phyloP scores from a whole-genome alignment of 768 basidiomycete genomes.

The Mycena latifolia region DNA sequence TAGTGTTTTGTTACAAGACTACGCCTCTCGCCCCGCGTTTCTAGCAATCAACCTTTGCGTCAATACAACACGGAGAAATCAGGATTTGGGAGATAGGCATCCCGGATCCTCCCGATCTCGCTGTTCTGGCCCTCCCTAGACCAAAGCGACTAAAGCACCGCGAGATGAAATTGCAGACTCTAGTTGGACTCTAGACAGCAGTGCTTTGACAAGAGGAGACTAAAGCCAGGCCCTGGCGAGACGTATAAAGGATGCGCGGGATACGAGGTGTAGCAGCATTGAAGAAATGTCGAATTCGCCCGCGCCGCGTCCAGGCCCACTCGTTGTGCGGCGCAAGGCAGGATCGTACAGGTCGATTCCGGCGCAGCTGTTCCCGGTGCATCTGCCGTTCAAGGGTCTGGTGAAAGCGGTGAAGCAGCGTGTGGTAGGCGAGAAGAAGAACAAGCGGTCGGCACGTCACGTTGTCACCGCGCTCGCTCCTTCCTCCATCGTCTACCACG shows the following conservation, averaged over 20 bases:
- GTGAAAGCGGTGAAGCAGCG: conserved; percentile 41
- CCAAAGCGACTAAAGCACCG: conserved; percentile 16
- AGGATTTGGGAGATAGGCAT: too few relatives aligned
- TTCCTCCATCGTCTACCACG: conserved; percentile 12
- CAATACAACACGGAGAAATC: too few relatives aligned
- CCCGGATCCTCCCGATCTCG: too few relatives aligned
- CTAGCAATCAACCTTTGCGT: too few relatives aligned
- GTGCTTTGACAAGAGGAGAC: conserved; percentile 6
- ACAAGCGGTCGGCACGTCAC: not conserved
- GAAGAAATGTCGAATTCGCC: conserved; percentile 14
- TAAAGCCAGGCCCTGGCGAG: conserved; percentile 13
- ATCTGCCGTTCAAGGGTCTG: conserved; percentile 39
- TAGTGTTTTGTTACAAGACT: too few relatives aligned
- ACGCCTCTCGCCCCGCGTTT: too few relatives aligned
- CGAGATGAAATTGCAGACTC: not conserved
- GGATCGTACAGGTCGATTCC: conserved; percentile 17
- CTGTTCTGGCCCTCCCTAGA: not conserved
- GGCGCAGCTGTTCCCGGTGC: conserved; percentile 34
- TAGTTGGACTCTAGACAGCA: not conserved
- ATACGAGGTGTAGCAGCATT: not conserved
- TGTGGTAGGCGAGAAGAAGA: conserved; percentile 26
- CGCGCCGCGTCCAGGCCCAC: not conserved
- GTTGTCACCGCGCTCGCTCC: not conserved
- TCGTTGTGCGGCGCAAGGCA: conserved; percentile 3
- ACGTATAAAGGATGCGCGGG: conserved; percentile 1